phyloP scores from a whole-genome alignment of 805 yeast genomes.

The Saturnispora bothae region DNA sequence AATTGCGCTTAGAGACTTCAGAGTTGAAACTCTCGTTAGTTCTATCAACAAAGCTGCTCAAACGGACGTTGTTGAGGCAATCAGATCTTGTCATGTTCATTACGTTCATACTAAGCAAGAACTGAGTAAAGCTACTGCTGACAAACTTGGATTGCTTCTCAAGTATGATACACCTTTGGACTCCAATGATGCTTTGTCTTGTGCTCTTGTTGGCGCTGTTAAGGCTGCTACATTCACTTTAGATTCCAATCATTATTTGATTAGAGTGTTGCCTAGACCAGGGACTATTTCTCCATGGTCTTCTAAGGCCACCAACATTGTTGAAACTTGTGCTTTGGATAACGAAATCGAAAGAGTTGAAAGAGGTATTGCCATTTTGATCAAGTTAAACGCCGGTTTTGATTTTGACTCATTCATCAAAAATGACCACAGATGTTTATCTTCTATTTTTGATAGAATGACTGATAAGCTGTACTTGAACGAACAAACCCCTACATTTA shows the following conservation, averaged over 20 bases:
- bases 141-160: conserved; percentile 51
- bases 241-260: conserved; percentile 40
- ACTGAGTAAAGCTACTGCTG: conserved; percentile 31
- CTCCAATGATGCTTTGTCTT: conserved; percentile 28
- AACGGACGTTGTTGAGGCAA: conserved; percentile 53
- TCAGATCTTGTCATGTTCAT: conserved; percentile 71
- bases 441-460: conserved; percentile 86
- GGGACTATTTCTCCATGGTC: conserved; percentile 99
- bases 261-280: conserved; percentile 79
- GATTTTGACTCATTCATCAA: conserved; percentile 45
- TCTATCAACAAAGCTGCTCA: conserved; percentile 66
- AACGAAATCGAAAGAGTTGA: conserved; percentile 72
- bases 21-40: conserved; percentile 62
- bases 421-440: conserved; percentile 42
- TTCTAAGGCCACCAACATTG: conserved; percentile 93
- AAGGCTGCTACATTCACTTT: conserved; percentile 16
- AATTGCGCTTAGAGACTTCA: conserved; percentile 75
- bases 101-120: conserved; percentile 48
- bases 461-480: conserved; percentile 60
- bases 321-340: conserved; percentile 76
- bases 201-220: conserved; percentile 20
- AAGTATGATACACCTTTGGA: conserved; percentile 67
- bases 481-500: conserved; percentile 49
- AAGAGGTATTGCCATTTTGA: conserved; percentile 72
- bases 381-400: conserved; percentile 63